Evolutionary conservation across 192 early-diverging fungal species (phyloP).

Genomic region (Kickxella alabastrina): DNA sequence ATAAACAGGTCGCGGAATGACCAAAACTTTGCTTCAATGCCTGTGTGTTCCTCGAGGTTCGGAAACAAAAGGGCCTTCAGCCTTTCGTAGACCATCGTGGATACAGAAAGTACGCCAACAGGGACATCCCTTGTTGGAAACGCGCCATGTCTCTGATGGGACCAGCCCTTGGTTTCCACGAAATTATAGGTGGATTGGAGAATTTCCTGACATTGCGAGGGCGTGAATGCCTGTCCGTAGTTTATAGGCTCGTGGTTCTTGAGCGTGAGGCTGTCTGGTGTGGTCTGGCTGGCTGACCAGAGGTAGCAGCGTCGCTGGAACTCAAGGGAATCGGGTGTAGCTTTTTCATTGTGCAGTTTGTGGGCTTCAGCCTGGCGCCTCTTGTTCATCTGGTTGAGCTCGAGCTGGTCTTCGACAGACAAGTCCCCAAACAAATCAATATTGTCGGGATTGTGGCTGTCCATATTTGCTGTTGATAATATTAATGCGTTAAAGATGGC

Average conservation of each 20-base stretch:
- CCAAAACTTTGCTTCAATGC: slow-evolving; percentile 25
- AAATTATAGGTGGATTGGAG: slow-evolving; percentile 5
- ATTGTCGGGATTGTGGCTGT: not conserved
- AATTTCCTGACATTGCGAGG: slow-evolving; percentile 21
- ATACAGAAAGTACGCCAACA: slow-evolving; percentile 3
- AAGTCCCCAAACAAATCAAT: slow-evolving; percentile 48
- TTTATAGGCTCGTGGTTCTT: slow-evolving; percentile 15
- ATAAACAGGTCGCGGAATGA: slow-evolving; percentile 52
- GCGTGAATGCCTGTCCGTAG: slow-evolving; percentile 16
- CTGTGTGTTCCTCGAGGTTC: slow-evolving; percentile 19
- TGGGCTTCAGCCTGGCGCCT: not conserved
- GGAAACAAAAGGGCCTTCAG: slow-evolving; percentile 15
- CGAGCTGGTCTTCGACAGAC: slow-evolving; percentile 21
- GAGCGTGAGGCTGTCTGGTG: slow-evolving; percentile 10
- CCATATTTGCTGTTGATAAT: slow-evolving; percentile 4
- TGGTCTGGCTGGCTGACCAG: slow-evolving; percentile 10
- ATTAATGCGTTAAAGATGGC: not conserved
- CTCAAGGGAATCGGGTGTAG: not conserved
- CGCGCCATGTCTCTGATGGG: slow-evolving; percentile 48
- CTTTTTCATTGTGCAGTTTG: not conserved
- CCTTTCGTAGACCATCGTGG: not conserved
- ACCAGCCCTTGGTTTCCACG: slow-evolving; percentile 26
- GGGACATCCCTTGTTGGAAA: slow-evolving; percentile 55
- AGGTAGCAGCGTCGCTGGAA: slow-evolving; percentile 25
- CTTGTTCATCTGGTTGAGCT: slow-evolving; percentile 1